phyloP scores from a whole-genome alignment of 2,329 filamentous ascomycete genomes.

The Trichophyton simii region DNA sequence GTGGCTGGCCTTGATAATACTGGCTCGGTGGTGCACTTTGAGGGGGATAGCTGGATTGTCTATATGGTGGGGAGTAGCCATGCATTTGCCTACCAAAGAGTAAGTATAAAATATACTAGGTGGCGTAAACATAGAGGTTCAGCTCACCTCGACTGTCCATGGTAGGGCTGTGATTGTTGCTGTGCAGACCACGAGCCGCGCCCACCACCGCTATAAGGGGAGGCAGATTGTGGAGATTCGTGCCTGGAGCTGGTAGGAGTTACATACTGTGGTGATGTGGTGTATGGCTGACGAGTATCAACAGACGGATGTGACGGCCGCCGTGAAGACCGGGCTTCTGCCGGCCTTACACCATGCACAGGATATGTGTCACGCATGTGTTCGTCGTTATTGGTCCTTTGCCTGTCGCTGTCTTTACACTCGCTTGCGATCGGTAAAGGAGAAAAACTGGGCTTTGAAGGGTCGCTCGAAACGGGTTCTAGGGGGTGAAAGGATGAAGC shows the following conservation, averaged over 20 bases:
- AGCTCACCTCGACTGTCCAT: slow-evolving; percentile 40
- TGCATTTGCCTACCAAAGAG: slow-evolving; percentile 28
- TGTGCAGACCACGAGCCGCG: slow-evolving; percentile 43
- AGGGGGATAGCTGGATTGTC: slow-evolving; percentile 43
- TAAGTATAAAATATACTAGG: neutral
- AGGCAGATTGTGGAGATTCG: slow-evolving; percentile 49
- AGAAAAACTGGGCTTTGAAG: slow-evolving; percentile 24
- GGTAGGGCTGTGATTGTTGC: slow-evolving; percentile 25
- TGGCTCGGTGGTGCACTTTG: slow-evolving; percentile 43
- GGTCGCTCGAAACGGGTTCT: slow-evolving; percentile 20
- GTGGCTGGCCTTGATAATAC: slow-evolving; percentile 43
- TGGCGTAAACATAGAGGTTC: neutral
- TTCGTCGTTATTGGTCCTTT: slow-evolving; percentile 22
- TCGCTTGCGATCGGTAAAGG: slow-evolving; percentile 23
- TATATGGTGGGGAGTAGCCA: slow-evolving; percentile 53
- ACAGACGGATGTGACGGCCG: slow-evolving; percentile 31
- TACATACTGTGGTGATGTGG: slow-evolving; percentile 47
- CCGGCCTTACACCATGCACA: slow-evolving; percentile 23
- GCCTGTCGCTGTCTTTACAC: slow-evolving; percentile 21
- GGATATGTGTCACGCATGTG: slow-evolving; percentile 24
- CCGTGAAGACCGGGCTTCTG: slow-evolving; percentile 22
- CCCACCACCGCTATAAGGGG: slow-evolving; percentile 43
- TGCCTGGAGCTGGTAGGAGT: slow-evolving; percentile 44
- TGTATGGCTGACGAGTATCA: slow-evolving; percentile 37
- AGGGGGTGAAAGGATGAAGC: slow-evolving; percentile 19